These are phyloP conservation scores for Eruca vesicaria DNA, from an alignment of 441 rosid species.

Conservation along the genomic window DNA sequence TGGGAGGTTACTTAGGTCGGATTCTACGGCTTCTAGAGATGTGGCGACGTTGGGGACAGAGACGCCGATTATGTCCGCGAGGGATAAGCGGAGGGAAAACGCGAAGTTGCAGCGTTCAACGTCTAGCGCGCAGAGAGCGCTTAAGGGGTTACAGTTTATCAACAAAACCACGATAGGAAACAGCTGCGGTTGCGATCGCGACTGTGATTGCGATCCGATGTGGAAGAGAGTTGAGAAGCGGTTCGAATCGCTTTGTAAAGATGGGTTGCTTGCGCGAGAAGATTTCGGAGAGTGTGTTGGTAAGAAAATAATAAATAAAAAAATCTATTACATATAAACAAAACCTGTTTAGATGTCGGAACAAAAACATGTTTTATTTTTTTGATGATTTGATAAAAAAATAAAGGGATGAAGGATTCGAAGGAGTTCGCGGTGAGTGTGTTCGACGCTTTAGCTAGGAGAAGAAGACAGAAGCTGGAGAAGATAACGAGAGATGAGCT, in stretches of 20 bases:
- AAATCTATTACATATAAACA: neutral
- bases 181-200: slow-evolving; percentile 35
- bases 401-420: slow-evolving; percentile 81
- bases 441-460: slow-evolving; percentile 74
- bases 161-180: slow-evolving; percentile 50
- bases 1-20: slow-evolving; percentile 56
- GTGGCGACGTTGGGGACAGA: slow-evolving; percentile 34
- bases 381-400: neutral
- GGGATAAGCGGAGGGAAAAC: slow-evolving; percentile 58
- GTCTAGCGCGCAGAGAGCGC: slow-evolving; percentile 78
- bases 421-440: slow-evolving; percentile 89
- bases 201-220: slow-evolving; percentile 44
- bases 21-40: slow-evolving; percentile 18
- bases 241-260: slow-evolving; percentile 55
- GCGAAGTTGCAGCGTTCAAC: slow-evolving; percentile 66
- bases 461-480: slow-evolving; percentile 56
- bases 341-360: neutral
- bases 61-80: slow-evolving; percentile 32
- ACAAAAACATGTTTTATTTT: neutral
- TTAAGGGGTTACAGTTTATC: slow-evolving; percentile 77
- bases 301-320: slow-evolving; percentile 15
- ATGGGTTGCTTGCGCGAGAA: slow-evolving; percentile 77
- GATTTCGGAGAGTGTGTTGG: slow-evolving; percentile 97
- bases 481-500: slow-evolving; percentile 78
- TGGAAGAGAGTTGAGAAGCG: slow-evolving; percentile 75